Conservation (phyloP, 345 rosid genomes). For the Crucihimalaya himalaica region DNA sequence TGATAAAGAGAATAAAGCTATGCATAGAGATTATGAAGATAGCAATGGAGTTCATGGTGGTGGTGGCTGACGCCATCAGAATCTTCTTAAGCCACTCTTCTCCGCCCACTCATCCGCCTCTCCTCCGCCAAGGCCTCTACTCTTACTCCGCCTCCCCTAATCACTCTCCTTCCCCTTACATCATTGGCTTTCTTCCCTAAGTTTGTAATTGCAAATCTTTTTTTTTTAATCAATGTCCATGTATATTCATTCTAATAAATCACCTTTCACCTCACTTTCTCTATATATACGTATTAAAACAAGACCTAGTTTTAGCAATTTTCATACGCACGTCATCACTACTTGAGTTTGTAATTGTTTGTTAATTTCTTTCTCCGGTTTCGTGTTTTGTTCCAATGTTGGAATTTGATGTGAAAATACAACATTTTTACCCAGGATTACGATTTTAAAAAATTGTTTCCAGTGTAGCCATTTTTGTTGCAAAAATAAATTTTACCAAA, state of each 20-base stretch:
- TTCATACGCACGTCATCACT: background rate
- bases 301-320: background rate
- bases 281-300: background rate
- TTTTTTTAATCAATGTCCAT: background rate
- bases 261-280: background rate
- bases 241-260: background rate
- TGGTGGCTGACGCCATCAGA: constrained; percentile 24
- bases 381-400: background rate
- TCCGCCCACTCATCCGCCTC: background rate
- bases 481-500: background rate
- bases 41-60: constrained; percentile 8
- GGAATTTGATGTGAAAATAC: background rate
- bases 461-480: too few species aligned
- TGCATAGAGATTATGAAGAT: constrained; percentile 27
- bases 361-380: background rate
- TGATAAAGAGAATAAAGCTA: constrained; percentile 26
- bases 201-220: background rate
- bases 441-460: background rate
- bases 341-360: background rate
- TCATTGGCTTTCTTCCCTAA: constrained; percentile 17
- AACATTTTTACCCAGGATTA: too few species aligned
- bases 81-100: constrained; percentile 15
- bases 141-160: background rate
- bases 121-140: constrained; percentile 7
- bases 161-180: constrained; percentile 3